Evolutionary conservation across 495 filamentous ascomycete species (phyloP), one percentile per base, ranked within the genome.

Genomic region (Penicillium salamii): DNA sequence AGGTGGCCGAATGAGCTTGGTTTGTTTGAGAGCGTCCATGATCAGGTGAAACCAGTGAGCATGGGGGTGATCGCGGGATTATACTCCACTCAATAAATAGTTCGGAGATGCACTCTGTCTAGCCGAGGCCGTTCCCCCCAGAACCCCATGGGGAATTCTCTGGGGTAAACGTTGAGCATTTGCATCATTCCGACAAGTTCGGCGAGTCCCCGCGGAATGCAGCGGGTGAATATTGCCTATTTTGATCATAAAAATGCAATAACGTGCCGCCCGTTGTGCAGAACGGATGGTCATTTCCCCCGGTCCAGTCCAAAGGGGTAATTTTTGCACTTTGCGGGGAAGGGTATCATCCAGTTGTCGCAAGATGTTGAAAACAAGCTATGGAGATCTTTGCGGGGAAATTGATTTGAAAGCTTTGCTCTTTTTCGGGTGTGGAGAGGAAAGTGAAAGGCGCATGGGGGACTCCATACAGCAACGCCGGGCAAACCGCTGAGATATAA

Each of bases 1-100:
- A n/a, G 49, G 53, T 11, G 57, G 50, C 19, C 39, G 50, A 24
- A 61, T 61, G 7, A 39, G 47, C 15, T 47, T 61, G 13, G 58
- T 54, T 21, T 54, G 58, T 18, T 46, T 39, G 23, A 50, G 35
- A 18, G 46, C 42, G 5, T 44, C 26, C 26, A 32, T 17, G n/a
- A 7, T 19, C 12, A 7, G 29, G 3, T 32, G 29, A 32, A 32
- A 7, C 29, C 5, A 32, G 24, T 4, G 5, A 32, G 7, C 12
- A 11, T 11, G 29, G 9, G 9, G 24, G 29, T 3, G 12, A 11
- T 32, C 7, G 29, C 7, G 11, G 29, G 11, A 12, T 12, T 8
- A 7, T 3, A 5, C 29, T 32, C 11, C 4, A n/a, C 23, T 26
- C 23, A 26, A 29, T 42, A 42, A 15, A 42, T 42, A 42, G 13